A percentile compares a stretch with the other conserved stretches of the same genome.
Evolutionary conservation across 2,329 filamentous ascomycete genomes (phyloP).

Genomic region (Fusarium nematophilum): DNA sequence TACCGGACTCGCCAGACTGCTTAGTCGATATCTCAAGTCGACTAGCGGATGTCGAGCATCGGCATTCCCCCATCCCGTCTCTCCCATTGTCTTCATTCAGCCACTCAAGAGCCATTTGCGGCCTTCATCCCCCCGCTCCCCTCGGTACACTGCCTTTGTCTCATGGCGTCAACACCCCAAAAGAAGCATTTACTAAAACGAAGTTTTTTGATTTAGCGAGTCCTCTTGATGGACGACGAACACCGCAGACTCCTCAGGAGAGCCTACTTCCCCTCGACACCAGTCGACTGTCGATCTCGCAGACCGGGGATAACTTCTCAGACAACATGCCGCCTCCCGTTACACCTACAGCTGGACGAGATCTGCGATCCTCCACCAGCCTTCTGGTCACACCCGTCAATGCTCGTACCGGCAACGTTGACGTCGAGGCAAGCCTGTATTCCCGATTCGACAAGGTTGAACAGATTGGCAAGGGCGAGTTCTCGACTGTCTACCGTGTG

Average conservation of each 20-base stretch:
- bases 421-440: constrained; percentile 77
- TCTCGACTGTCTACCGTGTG: constrained; percentile 91
- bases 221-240: constrained; percentile 68
- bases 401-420: constrained; percentile 74
- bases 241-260: constrained; percentile 85
- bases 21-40: constrained; percentile 23
- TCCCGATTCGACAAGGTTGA: constrained; percentile 85
- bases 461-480: constrained; percentile 87
- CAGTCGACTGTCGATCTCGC: constrained; percentile 85
- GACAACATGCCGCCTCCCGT: constrained; percentile 68
- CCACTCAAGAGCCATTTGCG: constrained; percentile 45
- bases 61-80: constrained; percentile 47
- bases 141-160: constrained; percentile 43
- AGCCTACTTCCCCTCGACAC: constrained; percentile 80
- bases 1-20: constrained; percentile 21
- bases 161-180: constrained; percentile 44
- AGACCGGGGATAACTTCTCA: constrained; percentile 55
- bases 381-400: constrained; percentile 76
- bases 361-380: constrained; percentile 61
- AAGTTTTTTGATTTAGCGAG: constrained; percentile 65
- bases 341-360: constrained; percentile 78
- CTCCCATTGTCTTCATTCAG: constrained; percentile 54
- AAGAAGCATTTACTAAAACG: constrained; percentile 64
- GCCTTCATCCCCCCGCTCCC: constrained; percentile 51
- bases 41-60: constrained; percentile 47